Evolutionary conservation across 164 flowering plant genomes (phyloP), one percentile per base, ranked within the genome.

Genomic region (Nymphaea thermarum): DNA sequence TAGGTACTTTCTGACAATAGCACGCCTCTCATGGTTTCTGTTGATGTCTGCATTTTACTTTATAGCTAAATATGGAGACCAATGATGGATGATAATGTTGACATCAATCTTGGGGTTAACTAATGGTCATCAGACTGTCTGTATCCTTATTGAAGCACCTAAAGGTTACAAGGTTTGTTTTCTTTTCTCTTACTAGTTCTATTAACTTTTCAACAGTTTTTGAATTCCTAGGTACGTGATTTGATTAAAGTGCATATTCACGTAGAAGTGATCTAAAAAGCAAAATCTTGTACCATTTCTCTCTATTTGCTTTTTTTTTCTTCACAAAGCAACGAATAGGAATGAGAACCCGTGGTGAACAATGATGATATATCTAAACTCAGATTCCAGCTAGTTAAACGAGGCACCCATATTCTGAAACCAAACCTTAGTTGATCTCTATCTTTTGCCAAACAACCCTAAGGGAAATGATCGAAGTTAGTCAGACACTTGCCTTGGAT

Each of bases 71-170:
- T 84, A 86, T 65, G 92, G 82, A 42, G 85, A 80, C 65, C 88
- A 85, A 44, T 88, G 90, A 7, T 84, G 83, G 85, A 84, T 87
- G 93, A 79, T 87, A 64, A 12, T 82, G 75, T 82, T 87, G 53
- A 70, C 63, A 11, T 81, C 89, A 6, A 71, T 85, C 53, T 68
- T 87, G 64, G 92, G 92, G 16, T 42, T 87, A 14, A 66, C 82
- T 43, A 85, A 87, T 69, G 91, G 91, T 53, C 66, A 87, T 67
- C 82, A 85, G 62, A 85, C 91, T 16, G 89, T 87, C 17, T 82
- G 84, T 70, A 80, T 83, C 66, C 69, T 85, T 3, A 85, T 83
- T 3, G 75, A 57, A 0, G 92, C 89, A 42, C 92, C 89, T 17
- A 82, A 78, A 76, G 90, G 88, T 43, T 87, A 85, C 80, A 87